Evolutionary conservation across 73 alveolate species (phyloP), one percentile per base, ranked within the genome.

Genomic region (Blepharisma japonicum): DNA sequence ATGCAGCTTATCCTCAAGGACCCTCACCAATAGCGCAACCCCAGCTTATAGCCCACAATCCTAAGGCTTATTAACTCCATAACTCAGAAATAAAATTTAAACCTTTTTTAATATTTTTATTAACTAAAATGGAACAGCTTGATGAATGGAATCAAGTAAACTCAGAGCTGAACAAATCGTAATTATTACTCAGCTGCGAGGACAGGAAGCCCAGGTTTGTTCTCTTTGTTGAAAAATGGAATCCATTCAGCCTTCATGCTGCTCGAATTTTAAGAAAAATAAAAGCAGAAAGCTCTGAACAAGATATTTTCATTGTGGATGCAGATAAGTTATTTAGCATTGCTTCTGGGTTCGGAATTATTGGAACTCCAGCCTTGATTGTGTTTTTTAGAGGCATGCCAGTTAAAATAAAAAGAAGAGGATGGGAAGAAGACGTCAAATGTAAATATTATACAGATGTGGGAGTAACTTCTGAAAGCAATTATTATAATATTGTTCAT

Each of bases 341-440:
- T 25, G 74, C 74, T 25, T 8, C 74, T n/a, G 74, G 23, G 0
- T 39, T 61, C 11, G 74, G 74, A 1, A 39, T 61, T 9, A 61
- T 61, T 25, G 14, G 50, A 18, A 61, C 74, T 20, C 74, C 74
- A 61, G 74, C 74, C 39, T 8, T 61, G 14, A 39, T 61, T 61
- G 74, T 61, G 0, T 61, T 61, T 61, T 61, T 61, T 18, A 51
- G 23, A 61, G 74, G 74, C 47, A 61, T 14, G 18, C 74, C 74
- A 14, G 74, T 61, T n/a, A 61, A 39, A 61, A 61, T 61, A 0
- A n/a, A 61, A 39, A 61, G 74, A 61, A 14, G n/a, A 18, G 74
- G 74, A 14, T 61, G 74, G 74, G 74, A 61, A 61, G 74, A 61
- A 61, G 74, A 61, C 74, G 18, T 61, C 18, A 61, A 61, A 25